Base-by-base conservation (phyloP, 768 basidiomycete species). In the Gloeostereum incarnatum region DNA sequence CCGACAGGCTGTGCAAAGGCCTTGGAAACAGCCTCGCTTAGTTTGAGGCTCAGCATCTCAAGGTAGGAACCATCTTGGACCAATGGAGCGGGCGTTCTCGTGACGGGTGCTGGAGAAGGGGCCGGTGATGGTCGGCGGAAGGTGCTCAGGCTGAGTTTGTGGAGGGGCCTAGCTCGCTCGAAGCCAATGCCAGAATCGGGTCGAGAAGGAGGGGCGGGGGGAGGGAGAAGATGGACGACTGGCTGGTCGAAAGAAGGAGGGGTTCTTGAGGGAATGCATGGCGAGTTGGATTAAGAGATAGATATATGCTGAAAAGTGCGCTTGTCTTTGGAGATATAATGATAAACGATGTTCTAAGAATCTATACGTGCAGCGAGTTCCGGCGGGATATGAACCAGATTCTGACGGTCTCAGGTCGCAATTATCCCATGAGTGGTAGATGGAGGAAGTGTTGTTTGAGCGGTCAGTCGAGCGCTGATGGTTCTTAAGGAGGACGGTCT, bases 41-140 rank as follows among this genome's bases (percentile, higher is more conserved):
- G 64, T 52, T 81, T 86, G 39, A 87, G 64, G 47, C 78, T 69
- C 31, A 89, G 71, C 41, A 77, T 73, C 53, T 87, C 81, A 38
- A 88, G 65, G 58, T 87, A 89, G 9, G 83, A 83, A 40, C 81
- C 82, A 55, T 88, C 85, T 47, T 85, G 85, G 21, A 80, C 59
- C 22, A 79, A 69, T 6, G 73, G 63, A 3, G 65, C 53, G 4
- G 66, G 62, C 9, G 60, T 46, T 3, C 65, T 51, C 33, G 49
- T 50, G 1, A 61, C 46, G 3, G 63, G 51, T 11, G 58, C 45
- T 4, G 60, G 48, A 13, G 47, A 46, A 0, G 68, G 57, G 10
- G 76, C 64, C 10, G 74, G 68, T 2, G 79, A 65, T 7, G 73
- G 63, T 23, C 73, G 71, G 44, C 73, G 67, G 54, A 83, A 78